Evolutionary conservation across 129 eudicot species (phyloP).

Genomic region (Cynara cardunculus): DNA sequence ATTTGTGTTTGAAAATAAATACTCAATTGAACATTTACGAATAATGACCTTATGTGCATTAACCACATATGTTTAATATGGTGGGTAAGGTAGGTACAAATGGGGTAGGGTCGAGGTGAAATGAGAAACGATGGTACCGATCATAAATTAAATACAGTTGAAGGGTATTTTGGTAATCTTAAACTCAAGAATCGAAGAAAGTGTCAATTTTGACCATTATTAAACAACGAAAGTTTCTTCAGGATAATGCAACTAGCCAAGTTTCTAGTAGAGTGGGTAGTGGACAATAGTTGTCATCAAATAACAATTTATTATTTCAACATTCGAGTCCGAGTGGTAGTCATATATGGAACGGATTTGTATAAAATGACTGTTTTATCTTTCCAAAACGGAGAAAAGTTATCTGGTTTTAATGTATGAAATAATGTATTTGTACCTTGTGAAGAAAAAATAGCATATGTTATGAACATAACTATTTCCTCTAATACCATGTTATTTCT

Average conservation of each 20-base stretch:
- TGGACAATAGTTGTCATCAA: slow-evolving; percentile 2
- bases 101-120: slow-evolving; percentile 17
- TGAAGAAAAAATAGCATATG: background rate
- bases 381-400: background rate
- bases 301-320: background rate
- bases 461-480: background rate
- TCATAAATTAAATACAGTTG: background rate
- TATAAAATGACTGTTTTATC: background rate
- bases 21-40: background rate
- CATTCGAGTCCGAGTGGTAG: background rate
- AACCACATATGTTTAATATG: slow-evolving; percentile 10
- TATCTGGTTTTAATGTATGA: background rate
- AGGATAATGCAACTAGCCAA: background rate
- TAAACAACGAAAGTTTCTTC: background rate
- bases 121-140: background rate
- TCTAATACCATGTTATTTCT: background rate
- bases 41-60: slow-evolving; percentile 3
- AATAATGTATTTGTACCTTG: background rate
- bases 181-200: background rate
- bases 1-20: background rate
- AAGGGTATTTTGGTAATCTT: slow-evolving; percentile 13
- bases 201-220: background rate
- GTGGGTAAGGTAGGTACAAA: slow-evolving; percentile 17
- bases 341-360: background rate
- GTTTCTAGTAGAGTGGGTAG: slow-evolving; percentile 16